These are phyloP conservation scores for Barbarea vulgaris DNA, from an alignment of 345 rosid genomes.

Conservation along the genomic window DNA sequence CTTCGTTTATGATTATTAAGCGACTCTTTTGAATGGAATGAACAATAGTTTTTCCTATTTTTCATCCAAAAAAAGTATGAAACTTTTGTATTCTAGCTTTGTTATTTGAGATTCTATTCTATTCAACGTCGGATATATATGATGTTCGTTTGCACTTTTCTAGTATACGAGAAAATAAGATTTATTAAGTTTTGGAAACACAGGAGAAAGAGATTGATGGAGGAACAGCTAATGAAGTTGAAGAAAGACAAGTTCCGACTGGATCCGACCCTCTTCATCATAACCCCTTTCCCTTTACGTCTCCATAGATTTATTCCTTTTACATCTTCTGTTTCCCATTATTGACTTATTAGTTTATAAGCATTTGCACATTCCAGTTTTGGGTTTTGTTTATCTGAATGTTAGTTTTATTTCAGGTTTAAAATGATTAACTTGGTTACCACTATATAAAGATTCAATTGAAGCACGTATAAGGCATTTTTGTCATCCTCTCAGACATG, in stretches of 20 bases:
- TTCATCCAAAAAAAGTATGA: not conserved
- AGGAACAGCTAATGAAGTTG: constrained; percentile 32
- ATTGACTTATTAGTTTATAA: constrained; percentile 8
- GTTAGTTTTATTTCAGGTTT: not conserved
- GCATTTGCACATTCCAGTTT: constrained; percentile 2
- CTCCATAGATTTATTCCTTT: constrained; percentile 14
- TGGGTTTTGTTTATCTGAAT: constrained; percentile 7
- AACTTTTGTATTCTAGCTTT: not conserved
- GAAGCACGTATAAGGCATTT: not conserved
- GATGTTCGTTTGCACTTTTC: not conserved
- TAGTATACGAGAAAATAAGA: not conserved
- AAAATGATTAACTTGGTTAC: not conserved
- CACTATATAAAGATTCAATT: not conserved
- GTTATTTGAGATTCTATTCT: not conserved
- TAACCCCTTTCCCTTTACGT: constrained; percentile 33
- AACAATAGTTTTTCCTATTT: not conserved
- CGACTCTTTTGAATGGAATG: not conserved
- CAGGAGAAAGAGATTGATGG: constrained; percentile 34
- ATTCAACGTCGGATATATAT: not conserved
- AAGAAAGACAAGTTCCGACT: constrained; percentile 43
- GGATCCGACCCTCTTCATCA: constrained; percentile 48
- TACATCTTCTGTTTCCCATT: constrained; percentile 7
- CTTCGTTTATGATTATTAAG: not conserved
- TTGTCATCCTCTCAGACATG: constrained; percentile 13
- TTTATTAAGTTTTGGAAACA: not conserved